Base-by-base conservation (phyloP, 805 yeast genomes). In the Nakazawaea siamensis region DNA sequence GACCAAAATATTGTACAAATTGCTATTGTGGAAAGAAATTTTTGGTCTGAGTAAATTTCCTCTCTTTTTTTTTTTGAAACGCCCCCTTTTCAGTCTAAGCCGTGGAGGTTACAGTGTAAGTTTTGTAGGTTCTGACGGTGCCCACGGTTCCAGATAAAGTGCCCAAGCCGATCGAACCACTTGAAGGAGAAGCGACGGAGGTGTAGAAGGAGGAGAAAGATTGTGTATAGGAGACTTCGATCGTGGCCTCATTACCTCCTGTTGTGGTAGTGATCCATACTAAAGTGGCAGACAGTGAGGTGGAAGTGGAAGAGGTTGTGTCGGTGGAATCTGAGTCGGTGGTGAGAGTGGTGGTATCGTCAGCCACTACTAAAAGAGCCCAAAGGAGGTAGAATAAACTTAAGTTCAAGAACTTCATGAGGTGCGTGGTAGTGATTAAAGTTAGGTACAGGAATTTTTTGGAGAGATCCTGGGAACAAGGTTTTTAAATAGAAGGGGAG, bases 81-180 rank as follows among this genome's bases (percentile, higher is more conserved):
- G n/a, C n/a, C n/a, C n/a, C n/a, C n/a, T n/a, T n/a, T n/a, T n/a
- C n/a, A n/a, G n/a, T n/a, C n/a, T n/a, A n/a, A n/a, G n/a, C n/a
- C n/a, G n/a, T n/a, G 14, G 27, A 24, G 13, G 37, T 14, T 8
- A 26, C 27, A 11, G 82, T 76, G 8, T 57, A 44, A 24, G 46
- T 48, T 27, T 57, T 42, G 46, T 73, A 70, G 1, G 59, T 43
- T 48, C 73, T 69, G 2, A 71, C 48, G 0, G 60, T 57, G 2
- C 97, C 97, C 10, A 84, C 70, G 0, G 66, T 55, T 5, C 95
- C 95, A 1, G 66, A 46, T 13, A 77, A 50, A 3, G 81, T 58
- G 1, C 96, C 97, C 34, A 90, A 51, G 0, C 97, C 97, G 34
- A 87, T 66, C 2, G 72, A 51, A 3, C 96, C 97, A 0, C 73